These are phyloP conservation scores for Botrytis sinoallii DNA, from an alignment of 2,329 filamentous ascomycete genomes.

Conservation along the genomic window DNA sequence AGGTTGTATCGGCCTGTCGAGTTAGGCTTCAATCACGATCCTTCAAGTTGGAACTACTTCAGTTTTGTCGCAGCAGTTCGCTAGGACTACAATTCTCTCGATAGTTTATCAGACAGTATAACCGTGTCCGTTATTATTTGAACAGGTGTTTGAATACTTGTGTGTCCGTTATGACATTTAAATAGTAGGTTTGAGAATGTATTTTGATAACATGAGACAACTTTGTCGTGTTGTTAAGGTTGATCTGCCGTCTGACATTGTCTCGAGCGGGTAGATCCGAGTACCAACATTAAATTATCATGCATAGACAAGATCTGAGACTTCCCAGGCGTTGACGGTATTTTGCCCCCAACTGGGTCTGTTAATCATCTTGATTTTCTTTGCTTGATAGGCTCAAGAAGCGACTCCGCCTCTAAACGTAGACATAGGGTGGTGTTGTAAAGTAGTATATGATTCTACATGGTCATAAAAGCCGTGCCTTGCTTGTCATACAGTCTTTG, in stretches of 20 bases:
- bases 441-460: neutral
- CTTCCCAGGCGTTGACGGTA: neutral
- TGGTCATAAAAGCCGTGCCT: neutral
- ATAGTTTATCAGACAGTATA: neutral
- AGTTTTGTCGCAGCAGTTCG: neutral
- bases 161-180: accelerated
- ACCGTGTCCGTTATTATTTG: neutral
- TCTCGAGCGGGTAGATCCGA: neutral
- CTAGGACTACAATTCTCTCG: neutral
- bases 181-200: neutral
- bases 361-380: too few species aligned
- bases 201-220: neutral
- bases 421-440: neutral
- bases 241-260: neutral
- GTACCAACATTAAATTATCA: neutral
- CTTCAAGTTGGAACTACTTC: neutral
- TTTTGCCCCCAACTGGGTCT: neutral
- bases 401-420: neutral
- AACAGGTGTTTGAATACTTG: neutral
- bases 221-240: neutral
- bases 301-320: neutral
- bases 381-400: neutral
- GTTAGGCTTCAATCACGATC: neutral
- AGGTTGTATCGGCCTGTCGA: too few species aligned
- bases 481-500: neutral